Evolutionary conservation across 768 basidiomycete genomes (phyloP).

Genomic region (Tephrocybe sp.): DNA sequence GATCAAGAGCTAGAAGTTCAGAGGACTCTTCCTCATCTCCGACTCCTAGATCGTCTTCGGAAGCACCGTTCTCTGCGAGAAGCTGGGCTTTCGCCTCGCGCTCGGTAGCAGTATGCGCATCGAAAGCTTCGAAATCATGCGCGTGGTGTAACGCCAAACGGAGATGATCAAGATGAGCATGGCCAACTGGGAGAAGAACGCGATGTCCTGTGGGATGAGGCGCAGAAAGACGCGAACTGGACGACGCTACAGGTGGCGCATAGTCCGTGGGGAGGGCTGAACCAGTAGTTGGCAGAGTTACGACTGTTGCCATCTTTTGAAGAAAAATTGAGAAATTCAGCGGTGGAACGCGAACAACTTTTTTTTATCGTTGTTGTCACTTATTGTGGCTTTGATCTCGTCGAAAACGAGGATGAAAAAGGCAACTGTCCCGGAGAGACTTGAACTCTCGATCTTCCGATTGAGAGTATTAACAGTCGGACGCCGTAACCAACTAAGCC

Average conservation of each 20-base stretch:
- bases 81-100: constrained; percentile 38
- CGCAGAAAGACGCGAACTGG: constrained; percentile 27
- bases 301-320: constrained; percentile 23
- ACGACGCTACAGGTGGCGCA: constrained; percentile 33
- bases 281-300: constrained; percentile 27
- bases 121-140: constrained; percentile 81
- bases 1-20: constrained; percentile 73
- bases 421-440: too few relatives aligned
- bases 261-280: constrained; percentile 39
- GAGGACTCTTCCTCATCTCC: constrained; percentile 85
- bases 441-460: too few relatives aligned
- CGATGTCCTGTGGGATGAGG: constrained; percentile 40
- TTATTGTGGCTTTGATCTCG: neutral
- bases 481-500: too few relatives aligned
- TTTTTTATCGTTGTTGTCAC: neutral
- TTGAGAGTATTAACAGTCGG: too few relatives aligned
- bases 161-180: constrained; percentile 82
- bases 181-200: constrained; percentile 77
- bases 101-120: constrained; percentile 52
- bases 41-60: constrained; percentile 86
- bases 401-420: too few relatives aligned
- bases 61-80: constrained; percentile 48
- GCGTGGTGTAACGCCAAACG: constrained; percentile 71
- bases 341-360: too few relatives aligned
- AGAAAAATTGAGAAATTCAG: neutral